phyloP scores from a whole-genome alignment of 495 filamentous ascomycete species.

The Pyrenula aspistea region DNA sequence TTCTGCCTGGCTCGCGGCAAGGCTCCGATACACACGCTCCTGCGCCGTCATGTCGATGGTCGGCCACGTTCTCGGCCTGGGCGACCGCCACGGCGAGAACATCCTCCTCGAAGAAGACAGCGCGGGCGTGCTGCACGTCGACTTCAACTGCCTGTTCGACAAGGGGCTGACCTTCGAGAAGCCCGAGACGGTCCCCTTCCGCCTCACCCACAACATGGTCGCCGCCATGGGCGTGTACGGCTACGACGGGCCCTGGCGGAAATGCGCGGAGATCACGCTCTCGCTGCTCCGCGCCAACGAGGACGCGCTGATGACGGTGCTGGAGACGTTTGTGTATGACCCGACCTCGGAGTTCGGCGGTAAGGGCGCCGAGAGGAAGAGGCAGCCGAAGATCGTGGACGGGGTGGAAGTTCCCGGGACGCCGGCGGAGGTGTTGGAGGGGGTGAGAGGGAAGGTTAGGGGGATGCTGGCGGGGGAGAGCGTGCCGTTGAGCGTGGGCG shows the following conservation, averaged over 20 bases:
- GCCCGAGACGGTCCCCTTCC: constrained; percentile 94
- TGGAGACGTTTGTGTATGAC: constrained; percentile 94
- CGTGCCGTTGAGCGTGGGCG: constrained; percentile 86
- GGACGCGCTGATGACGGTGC: constrained; percentile 89
- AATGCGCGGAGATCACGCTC: constrained; percentile 79
- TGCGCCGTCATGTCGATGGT: constrained; percentile 98
- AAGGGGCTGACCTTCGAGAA: constrained; percentile 94
- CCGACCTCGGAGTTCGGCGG: constrained; percentile 84
- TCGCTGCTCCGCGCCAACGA: constrained; percentile 77
- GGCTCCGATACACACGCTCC: constrained; percentile 84
- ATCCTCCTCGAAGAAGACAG: constrained; percentile 90
- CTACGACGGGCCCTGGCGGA: constrained; percentile 83
- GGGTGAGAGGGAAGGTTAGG: constrained; percentile 72
- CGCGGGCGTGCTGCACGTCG: constrained; percentile 90
- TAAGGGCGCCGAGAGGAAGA: constrained; percentile 50
- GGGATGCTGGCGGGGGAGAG: constrained; percentile 75
- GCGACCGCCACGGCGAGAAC: constrained; percentile 97
- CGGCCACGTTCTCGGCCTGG: constrained; percentile 84
- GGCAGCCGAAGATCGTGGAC: constrained; percentile 23
- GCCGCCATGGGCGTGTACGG: constrained; percentile 91
- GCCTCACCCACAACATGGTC: constrained; percentile 95
- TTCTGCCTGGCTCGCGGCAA: constrained; percentile 78
- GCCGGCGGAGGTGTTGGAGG: constrained; percentile 81
- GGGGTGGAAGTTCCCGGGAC: constrained; percentile 53
- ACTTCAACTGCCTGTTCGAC: constrained; percentile 99